A percentile compares a stretch with the other conserved stretches of the same genome.
Evolutionary conservation across 2,329 filamentous ascomycete species (phyloP).

Genomic region (Pyricularia grisea): DNA sequence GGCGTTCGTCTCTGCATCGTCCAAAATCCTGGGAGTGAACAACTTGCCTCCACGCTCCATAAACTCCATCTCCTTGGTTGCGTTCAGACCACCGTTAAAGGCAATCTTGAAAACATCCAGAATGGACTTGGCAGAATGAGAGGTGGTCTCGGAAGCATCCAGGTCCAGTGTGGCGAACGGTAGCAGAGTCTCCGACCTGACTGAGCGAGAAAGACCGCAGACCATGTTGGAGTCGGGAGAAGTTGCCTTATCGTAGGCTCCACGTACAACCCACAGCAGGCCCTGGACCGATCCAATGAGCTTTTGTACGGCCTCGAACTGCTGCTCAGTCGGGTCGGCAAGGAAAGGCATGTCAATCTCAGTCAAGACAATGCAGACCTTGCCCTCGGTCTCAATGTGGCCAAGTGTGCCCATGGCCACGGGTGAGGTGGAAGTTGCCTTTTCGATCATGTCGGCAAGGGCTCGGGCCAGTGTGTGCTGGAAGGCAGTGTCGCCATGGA

Average conservation of each 20-base stretch:
- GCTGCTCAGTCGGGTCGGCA: slow-evolving; percentile 23
- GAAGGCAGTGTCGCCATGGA: slow-evolving; percentile 24
- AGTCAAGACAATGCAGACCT: slow-evolving; percentile 30
- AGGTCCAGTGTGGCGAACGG: slow-evolving; percentile 21
- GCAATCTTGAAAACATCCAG: slow-evolving; percentile 1
- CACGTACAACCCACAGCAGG: slow-evolving; percentile 29
- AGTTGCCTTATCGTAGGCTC: slow-evolving; percentile 25
- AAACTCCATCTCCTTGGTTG: slow-evolving; percentile 8
- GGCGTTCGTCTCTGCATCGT: slow-evolving; percentile 6
- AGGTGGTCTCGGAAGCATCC: slow-evolving; percentile 12
- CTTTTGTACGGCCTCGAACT: slow-evolving; percentile 27
- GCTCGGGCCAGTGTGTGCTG: slow-evolving; percentile 22
- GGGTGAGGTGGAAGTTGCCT: slow-evolving; percentile 22
- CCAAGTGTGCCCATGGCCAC: slow-evolving; percentile 19
- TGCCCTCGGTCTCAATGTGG: slow-evolving; percentile 21
- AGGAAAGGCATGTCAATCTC: slow-evolving; percentile 36
- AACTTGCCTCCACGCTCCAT: slow-evolving; percentile 6
- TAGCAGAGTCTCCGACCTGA: slow-evolving; percentile 32
- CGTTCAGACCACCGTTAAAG: slow-evolving; percentile 1
- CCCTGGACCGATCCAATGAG: slow-evolving; percentile 24
- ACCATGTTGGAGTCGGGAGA: slow-evolving; percentile 33
- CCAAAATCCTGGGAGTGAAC: slow-evolving; percentile 1
- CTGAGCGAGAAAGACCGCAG: slow-evolving; percentile 31
- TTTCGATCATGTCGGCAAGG: slow-evolving; percentile 22
- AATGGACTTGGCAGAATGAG: slow-evolving; percentile 2